Evolutionary conservation across 2,329 filamentous ascomycete species (phyloP).

Genomic region (Colletotrichum cordylinicola): DNA sequence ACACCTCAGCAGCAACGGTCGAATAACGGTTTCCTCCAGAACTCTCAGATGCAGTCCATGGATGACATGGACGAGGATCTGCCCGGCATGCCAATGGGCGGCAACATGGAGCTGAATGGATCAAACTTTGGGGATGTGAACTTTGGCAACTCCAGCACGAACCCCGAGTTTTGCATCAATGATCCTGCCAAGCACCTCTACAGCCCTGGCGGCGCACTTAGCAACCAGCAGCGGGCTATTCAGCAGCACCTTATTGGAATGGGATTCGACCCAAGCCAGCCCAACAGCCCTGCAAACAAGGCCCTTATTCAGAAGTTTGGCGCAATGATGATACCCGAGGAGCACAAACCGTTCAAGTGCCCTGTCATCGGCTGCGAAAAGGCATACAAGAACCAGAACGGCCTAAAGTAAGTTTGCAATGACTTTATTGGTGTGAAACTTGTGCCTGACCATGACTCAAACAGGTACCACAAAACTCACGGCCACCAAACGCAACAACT

Average conservation of each 20-base stretch:
- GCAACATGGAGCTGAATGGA: conserved; percentile 63
- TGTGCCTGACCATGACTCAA: conserved; percentile 14
- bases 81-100: conserved; percentile 66
- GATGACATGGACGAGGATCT: conserved; percentile 78
- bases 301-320: conserved; percentile 62
- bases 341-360: conserved; percentile 97
- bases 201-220: conserved; percentile 79
- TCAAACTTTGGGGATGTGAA: conserved; percentile 57
- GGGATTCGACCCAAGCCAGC: conserved; percentile 77
- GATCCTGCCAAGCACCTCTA: conserved; percentile 94
- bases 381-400: conserved; percentile 99
- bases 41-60: conserved; percentile 68
- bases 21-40: conserved; percentile 43
- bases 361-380: conserved; percentile 99
- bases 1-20: conserved; percentile 55
- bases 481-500: conserved; percentile 97
- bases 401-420: conserved; percentile 77
- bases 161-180: conserved; percentile 73
- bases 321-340: conserved; percentile 76
- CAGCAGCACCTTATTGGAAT: conserved; percentile 75
- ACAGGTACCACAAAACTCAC: conserved; percentile 76
- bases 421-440: background rate
- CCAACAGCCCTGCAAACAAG: conserved; percentile 76
- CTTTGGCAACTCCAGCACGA: conserved; percentile 53
- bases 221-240: conserved; percentile 65